Percentiles rank a stretch among this genome's conserved stretches.
Evolutionary conservation across 345 rosid genomes (phyloP).

Genomic region (Viola odorata): DNA sequence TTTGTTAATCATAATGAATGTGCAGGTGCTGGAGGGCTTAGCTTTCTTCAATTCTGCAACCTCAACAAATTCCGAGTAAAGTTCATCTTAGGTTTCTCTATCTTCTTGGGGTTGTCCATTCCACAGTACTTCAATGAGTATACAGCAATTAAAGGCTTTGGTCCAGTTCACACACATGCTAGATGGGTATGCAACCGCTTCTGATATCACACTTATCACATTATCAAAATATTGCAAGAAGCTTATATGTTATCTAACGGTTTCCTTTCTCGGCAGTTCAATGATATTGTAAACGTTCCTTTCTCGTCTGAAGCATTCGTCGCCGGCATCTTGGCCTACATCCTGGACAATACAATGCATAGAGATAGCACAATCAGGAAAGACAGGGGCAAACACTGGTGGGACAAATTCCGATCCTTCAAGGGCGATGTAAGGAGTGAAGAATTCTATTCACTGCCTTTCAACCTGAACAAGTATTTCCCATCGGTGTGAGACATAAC

Average conservation of each 20-base stretch:
- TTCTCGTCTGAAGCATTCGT: slow-evolving; percentile 86
- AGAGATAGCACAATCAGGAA: slow-evolving; percentile 49
- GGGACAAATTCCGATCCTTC: slow-evolving; percentile 77
- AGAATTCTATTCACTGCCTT: slow-evolving; percentile 89
- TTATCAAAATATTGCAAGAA: too few species aligned
- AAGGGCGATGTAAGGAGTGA: slow-evolving; percentile 63
- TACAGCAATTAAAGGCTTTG: slow-evolving; percentile 73
- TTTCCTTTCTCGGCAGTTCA: slow-evolving; percentile 54
- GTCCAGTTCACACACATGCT: slow-evolving; percentile 71
- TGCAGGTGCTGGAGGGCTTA: slow-evolving; percentile 85
- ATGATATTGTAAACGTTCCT: slow-evolving; percentile 84
- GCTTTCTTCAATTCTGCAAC: slow-evolving; percentile 87
- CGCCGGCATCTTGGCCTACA: slow-evolving; percentile 70
- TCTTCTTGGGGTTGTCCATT: slow-evolving; percentile 84
- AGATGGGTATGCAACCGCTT: slow-evolving; percentile 67
- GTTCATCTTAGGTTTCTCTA: slow-evolving; percentile 77
- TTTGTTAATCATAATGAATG: neutral
- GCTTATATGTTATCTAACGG: too few species aligned
- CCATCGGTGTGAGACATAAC: slow-evolving; percentile 56
- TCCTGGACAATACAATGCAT: slow-evolving; percentile 73
- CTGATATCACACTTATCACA: too few species aligned
- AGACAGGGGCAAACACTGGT: slow-evolving; percentile 95
- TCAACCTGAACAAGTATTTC: slow-evolving; percentile 83
- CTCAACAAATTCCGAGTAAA: slow-evolving; percentile 78
- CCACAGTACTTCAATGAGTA: slow-evolving; percentile 92